Evolutionary conservation across 805 yeast species (phyloP).

Genomic region (Blastobotrys chiropterorum): DNA sequence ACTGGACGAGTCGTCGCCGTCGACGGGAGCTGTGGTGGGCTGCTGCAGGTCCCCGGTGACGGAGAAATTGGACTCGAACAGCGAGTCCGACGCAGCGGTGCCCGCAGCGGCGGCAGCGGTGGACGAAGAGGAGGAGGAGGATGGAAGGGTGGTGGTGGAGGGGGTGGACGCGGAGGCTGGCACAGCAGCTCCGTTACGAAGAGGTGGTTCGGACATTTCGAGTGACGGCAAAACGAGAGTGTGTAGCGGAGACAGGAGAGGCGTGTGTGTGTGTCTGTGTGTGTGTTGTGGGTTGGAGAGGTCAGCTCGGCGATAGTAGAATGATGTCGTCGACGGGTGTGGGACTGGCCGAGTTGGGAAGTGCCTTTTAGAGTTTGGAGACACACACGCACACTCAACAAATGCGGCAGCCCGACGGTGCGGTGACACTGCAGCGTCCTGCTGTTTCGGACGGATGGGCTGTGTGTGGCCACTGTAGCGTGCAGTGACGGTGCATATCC

Average conservation of each 20-base stretch:
- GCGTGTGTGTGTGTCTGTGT: no score
- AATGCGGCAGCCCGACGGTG: neutral
- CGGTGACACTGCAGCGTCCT: no score
- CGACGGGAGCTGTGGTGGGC: neutral
- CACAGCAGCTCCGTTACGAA: neutral
- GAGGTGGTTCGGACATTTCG: neutral
- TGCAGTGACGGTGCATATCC: no score
- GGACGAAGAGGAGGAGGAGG: no score
- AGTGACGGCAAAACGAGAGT: neutral
- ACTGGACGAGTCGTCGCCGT: neutral
- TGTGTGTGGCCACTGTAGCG: no score
- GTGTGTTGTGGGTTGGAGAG: neutral
- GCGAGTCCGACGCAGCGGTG: constrained; percentile 6
- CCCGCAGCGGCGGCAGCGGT: no score
- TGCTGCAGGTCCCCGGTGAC: neutral
- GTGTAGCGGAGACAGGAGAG: neutral
- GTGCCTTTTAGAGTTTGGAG: neutral
- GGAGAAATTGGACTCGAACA: constrained; percentile 10
- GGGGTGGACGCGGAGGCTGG: neutral
- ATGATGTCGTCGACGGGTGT: neutral
- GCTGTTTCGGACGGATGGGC: no score
- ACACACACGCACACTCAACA: neutral
- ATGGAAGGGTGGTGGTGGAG: neutral
- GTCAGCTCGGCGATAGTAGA: no score
- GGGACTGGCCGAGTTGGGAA: neutral